These are phyloP conservation scores for Clavispora carvajalis DNA, from an alignment of 805 yeast species.

Conservation along the genomic window DNA sequence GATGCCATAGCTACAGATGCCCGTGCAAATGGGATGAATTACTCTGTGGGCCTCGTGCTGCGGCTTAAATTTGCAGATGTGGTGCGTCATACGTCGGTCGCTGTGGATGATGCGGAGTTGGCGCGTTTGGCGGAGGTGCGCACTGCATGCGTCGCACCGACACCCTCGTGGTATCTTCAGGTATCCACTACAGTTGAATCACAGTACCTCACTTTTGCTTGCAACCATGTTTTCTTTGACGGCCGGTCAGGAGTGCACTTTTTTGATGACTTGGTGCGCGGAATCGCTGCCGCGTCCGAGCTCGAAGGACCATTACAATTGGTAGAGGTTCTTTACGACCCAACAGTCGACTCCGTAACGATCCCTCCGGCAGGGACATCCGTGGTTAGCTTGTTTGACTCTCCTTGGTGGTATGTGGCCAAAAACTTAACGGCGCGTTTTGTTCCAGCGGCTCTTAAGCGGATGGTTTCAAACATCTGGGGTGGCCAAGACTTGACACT, in stretches of 20 bases:
- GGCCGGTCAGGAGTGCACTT: conserved; percentile 10
- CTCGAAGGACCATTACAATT: background rate
- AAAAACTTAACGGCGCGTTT: conserved; percentile 3
- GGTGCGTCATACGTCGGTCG: conserved; percentile 2
- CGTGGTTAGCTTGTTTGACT: conserved; percentile 5
- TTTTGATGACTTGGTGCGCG: conserved; percentile 7
- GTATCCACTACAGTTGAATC: background rate
- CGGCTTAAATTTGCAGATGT: conserved; percentile 7
- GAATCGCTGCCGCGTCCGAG: background rate
- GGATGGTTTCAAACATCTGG: background rate
- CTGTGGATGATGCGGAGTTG: background rate
- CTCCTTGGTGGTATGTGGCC: background rate
- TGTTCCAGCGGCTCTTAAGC: conserved; percentile 1
- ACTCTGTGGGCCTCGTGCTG: conserved; percentile 3
- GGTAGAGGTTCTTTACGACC: conserved; percentile 4
- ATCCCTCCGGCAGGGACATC: conserved; percentile 2
- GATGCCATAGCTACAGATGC: background rate
- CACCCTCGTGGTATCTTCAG: background rate
- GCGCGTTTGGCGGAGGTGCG: background rate
- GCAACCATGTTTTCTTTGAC: conserved; percentile 12
- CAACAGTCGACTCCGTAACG: background rate
- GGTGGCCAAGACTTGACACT: conserved; percentile 6
- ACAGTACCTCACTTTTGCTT: conserved; percentile 8
- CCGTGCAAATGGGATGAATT: conserved; percentile 6
- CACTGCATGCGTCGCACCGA: background rate